Conservation (phyloP, 805 yeast species). For the Grigorovia yakushimaensis region DNA sequence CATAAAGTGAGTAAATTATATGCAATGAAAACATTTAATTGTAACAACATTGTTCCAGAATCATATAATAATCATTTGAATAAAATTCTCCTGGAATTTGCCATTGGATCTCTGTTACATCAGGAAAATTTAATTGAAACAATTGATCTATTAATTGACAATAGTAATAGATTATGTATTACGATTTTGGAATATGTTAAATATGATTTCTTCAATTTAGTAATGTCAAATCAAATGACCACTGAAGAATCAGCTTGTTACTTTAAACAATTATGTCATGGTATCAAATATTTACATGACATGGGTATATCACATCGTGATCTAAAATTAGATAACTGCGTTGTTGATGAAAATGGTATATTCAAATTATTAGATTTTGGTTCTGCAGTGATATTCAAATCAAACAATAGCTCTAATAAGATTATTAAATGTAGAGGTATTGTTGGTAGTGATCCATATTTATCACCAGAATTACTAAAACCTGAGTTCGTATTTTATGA, state of each 20-base stretch:
- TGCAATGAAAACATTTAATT: slow-evolving; percentile 73
- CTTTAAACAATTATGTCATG: slow-evolving; percentile 69
- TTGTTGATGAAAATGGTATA: slow-evolving; percentile 63
- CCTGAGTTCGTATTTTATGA: slow-evolving; percentile 43
- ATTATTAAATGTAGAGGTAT: slow-evolving; percentile 69
- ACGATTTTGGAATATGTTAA: slow-evolving; percentile 89
- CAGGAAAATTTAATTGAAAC: slow-evolving; percentile 79
- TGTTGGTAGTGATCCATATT: slow-evolving; percentile 92
- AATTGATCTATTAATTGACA: slow-evolving; percentile 45
- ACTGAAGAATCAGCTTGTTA: slow-evolving; percentile 66
- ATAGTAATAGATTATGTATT: slow-evolving; percentile 34
- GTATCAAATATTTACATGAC: slow-evolving; percentile 64
- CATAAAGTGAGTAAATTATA: slow-evolving; percentile 32
- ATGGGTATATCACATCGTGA: slow-evolving; percentile 91
- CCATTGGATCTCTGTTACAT: slow-evolving; percentile 66
- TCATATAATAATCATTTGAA: slow-evolving; percentile 39
- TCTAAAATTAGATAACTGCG: slow-evolving; percentile 87
- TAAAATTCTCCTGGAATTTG: slow-evolving; percentile 74
- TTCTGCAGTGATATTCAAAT: slow-evolving; percentile 65
- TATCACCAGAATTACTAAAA: slow-evolving; percentile 82
- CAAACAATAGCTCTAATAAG: slow-evolving; percentile 49
- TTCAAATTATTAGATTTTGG: slow-evolving; percentile 90
- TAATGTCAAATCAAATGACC: slow-evolving; percentile 78
- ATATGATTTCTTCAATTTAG: slow-evolving; percentile 84
- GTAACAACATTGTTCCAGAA: neutral